Percentiles rank a stretch among this genome's conserved stretches.
Evolutionary conservation across 176 grass and related monocot species (phyloP).

Genomic region (Dendrocalamus sinicus): DNA sequence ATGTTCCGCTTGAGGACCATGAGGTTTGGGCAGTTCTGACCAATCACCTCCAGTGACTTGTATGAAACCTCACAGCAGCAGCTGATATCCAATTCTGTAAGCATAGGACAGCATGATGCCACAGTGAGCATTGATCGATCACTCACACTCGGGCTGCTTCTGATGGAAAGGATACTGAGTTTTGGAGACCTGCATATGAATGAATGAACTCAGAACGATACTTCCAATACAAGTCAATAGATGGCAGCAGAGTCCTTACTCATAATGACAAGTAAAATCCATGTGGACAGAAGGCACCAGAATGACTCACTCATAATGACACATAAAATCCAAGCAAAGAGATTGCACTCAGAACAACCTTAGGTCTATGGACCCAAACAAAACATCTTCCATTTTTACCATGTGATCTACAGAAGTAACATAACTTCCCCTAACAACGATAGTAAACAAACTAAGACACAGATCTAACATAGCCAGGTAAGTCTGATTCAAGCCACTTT

Average conservation of each 20-base stretch:
- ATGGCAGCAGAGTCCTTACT: not conserved
- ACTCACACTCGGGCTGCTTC: constrained; percentile 61
- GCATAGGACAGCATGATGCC: constrained; percentile 59
- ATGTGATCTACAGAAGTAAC: not conserved
- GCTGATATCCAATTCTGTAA: constrained; percentile 87
- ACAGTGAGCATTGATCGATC: constrained; percentile 68
- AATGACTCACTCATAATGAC: constrained; percentile 16
- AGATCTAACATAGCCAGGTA: constrained; percentile 3
- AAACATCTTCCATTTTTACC: not conserved
- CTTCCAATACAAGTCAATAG: constrained; percentile 11
- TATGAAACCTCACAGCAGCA: constrained; percentile 84
- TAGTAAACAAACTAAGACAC: not conserved
- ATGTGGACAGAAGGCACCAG: not conserved
- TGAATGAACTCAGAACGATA: constrained; percentile 23
- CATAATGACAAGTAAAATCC: not conserved
- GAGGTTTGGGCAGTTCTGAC: constrained; percentile 75
- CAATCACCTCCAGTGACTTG: constrained; percentile 76
- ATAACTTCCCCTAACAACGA: not conserved
- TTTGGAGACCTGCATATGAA: constrained; percentile 64
- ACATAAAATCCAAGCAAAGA: constrained; percentile 18
- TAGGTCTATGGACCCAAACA: not conserved
- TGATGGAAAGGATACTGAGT: constrained; percentile 74
- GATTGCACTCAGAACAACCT: not conserved
- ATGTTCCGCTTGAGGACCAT: constrained; percentile 68
- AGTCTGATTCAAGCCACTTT: not conserved